Conservation (phyloP, 345 rosid genomes). For the Pistacia atlantica region DNA sequence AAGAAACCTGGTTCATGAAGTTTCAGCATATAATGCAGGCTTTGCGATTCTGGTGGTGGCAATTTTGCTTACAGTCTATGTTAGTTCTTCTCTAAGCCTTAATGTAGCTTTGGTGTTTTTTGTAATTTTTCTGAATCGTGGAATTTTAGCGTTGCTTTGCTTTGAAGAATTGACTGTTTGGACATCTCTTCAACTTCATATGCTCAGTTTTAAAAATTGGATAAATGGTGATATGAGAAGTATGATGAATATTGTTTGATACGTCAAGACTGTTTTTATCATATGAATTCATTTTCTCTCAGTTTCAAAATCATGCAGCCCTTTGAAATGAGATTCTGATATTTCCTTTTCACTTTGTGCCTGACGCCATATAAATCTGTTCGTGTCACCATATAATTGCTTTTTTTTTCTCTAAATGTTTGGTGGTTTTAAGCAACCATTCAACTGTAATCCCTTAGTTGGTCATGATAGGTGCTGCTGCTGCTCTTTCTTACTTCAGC, state of each 20-base stretch:
- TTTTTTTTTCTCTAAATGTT: background rate
- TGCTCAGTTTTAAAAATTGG: background rate
- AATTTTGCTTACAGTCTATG: slow-evolving; percentile 48
- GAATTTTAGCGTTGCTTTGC: background rate
- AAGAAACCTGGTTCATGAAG: slow-evolving; percentile 36
- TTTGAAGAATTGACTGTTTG: background rate
- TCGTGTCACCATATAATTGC: background rate
- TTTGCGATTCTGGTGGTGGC: slow-evolving; percentile 39
- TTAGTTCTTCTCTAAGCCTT: slow-evolving; percentile 32
- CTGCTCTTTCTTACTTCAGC: slow-evolving; percentile 52
- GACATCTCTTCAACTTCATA: background rate
- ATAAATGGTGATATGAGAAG: slow-evolving; percentile 3
- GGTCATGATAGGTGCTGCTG: slow-evolving; percentile 42
- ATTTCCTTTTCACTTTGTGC: background rate
- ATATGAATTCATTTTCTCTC: background rate
- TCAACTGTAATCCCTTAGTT: slow-evolving; percentile 15
- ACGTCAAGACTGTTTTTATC: background rate
- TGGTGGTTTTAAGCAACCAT: slow-evolving; percentile 3
- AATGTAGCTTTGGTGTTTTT: background rate
- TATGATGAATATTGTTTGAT: background rate
- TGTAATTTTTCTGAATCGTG: background rate
- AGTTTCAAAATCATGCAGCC: background rate
- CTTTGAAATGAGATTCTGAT: background rate
- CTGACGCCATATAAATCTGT: background rate
- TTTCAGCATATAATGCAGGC: slow-evolving; percentile 36